Percentiles rank a stretch among this genome's conserved stretches.
These are phyloP conservation scores for Clavariopsis aquatica DNA, from an alignment of 495 filamentous ascomycete species.

Conservation along the genomic window DNA sequence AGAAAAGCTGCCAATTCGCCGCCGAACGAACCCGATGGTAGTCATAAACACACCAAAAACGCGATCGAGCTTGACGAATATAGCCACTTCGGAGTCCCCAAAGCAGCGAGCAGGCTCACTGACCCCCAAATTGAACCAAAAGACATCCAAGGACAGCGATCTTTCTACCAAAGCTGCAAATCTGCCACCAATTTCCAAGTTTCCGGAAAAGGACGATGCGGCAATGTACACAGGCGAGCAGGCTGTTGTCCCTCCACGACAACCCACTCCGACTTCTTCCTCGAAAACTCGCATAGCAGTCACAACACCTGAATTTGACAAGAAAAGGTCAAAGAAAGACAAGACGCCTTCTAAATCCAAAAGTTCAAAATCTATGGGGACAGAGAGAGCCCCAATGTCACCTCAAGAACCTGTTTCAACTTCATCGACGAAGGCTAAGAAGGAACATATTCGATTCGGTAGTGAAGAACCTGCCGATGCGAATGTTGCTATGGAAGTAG, in stretches of 20 bases:
- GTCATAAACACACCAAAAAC: not conserved
- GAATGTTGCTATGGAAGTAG: conserved; percentile 25
- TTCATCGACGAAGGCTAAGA: not conserved
- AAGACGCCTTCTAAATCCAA: too few species aligned
- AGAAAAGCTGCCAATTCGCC: conserved; percentile 9
- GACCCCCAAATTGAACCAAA: not conserved
- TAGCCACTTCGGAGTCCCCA: not conserved
- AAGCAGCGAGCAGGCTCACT: not conserved
- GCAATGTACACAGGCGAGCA: conserved; percentile 23
- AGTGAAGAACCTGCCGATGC: conserved; percentile 49
- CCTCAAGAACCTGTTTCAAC: conserved; percentile 10
- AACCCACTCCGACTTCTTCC: not conserved
- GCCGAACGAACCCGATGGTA: conserved; percentile 12
- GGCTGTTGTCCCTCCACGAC: conserved; percentile 8
- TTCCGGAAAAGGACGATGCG: conserved; percentile 21
- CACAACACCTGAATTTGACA: too few species aligned
- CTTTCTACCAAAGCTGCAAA: not conserved
- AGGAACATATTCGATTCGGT: conserved; percentile 44
- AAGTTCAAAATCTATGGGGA: not conserved
- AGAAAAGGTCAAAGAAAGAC: too few species aligned
- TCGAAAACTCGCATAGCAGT: conserved; percentile 1
- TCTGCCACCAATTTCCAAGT: not conserved
- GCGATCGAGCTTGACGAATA: not conserved
- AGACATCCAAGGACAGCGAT: not conserved
- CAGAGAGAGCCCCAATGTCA: conserved; percentile 8